Base-by-base conservation (phyloP, 2,329 filamentous ascomycete genomes). In the Xylariomycetidae sp. region DNA sequence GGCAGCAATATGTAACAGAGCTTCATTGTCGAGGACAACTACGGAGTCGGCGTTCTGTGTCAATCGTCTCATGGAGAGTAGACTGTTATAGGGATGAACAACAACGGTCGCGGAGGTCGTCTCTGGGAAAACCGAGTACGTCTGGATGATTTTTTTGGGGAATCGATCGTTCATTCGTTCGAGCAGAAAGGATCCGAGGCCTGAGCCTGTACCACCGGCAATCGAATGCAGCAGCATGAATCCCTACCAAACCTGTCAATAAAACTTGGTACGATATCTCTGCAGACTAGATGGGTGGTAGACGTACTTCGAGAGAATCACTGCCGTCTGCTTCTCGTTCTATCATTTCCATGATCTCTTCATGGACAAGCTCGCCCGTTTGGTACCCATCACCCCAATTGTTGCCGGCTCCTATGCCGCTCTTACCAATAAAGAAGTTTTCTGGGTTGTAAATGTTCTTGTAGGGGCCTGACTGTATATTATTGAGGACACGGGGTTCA, bases 141-240 rank as follows among this genome's bases (percentile, higher is more conserved):
- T 97, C 66, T 98, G 92, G 37, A 98, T 96, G 45, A 98, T 80
- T 71, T 98, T 98, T 67, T 98, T 98, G 22, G 94, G 92, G 50
- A 97, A 98, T 31, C 89, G 78, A 61, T 98, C 92, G 60, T 98
- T 98, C 61, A 98, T 80, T 44, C 88, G 77, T 64, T 98, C 94
- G 13, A 98, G 78, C 41, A 98, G 75, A 56, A 94, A 98, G 17
- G 88, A 95, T 16, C 92, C 92, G 28, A 98, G 66, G n/a, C 92
- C 92, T 15, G 89, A 96, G 7, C 92, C 92, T 13, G 92, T 98
- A 37, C 92, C 92, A 42, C 92, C 92, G 27, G 92, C 94, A 55
- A 98, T 98, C 3, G 92, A 97, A 61, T 98, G 92, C 44, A 98
- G 74, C 62, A 98, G 80, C 92, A 98, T 98, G 67, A 98, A 98